Percentiles rank a stretch among this genome's conserved stretches.
Conservation (phyloP, 352 stramenopile species). For the Pythium rishiriense region DNA sequence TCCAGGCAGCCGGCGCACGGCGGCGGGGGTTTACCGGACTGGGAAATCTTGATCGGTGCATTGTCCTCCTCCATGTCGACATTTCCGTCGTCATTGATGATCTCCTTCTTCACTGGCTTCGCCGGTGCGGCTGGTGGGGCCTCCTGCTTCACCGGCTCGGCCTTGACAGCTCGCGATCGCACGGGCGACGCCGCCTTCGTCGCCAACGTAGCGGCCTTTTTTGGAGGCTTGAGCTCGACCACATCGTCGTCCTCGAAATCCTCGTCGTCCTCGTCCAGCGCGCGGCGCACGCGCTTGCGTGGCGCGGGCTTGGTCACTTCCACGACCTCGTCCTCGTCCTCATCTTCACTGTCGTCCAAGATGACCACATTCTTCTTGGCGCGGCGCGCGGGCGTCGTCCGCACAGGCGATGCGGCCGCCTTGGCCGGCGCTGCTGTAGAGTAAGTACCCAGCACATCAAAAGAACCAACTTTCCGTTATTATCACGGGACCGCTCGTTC, state of each 20-base stretch:
- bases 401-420: constrained; percentile 19
- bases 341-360: constrained; percentile 57
- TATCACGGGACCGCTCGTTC: background rate
- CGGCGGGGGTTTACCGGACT: constrained; percentile 49
- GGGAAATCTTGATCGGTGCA: constrained; percentile 24
- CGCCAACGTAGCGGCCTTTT: background rate
- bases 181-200: background rate
- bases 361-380: constrained; percentile 54
- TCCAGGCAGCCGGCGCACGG: constrained; percentile 69
- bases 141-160: background rate
- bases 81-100: constrained; percentile 8
- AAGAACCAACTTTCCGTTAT: background rate
- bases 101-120: constrained; percentile 4
- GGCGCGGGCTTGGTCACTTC: constrained; percentile 23
- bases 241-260: constrained; percentile 28
- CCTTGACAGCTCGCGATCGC: constrained; percentile 5
- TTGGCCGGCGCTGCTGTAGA: constrained; percentile 9
- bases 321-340: constrained; percentile 34
- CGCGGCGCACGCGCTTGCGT: constrained; percentile 40
- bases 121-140: background rate
- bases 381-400: constrained; percentile 29
- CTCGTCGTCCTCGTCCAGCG: constrained; percentile 33
- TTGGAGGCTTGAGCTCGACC: constrained; percentile 17
- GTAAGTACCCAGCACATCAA: background rate
- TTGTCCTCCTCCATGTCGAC: constrained; percentile 17